These are phyloP conservation scores for Penicillium sp. DNA, from an alignment of 2,329 filamentous ascomycete species.

Conservation along the genomic window DNA sequence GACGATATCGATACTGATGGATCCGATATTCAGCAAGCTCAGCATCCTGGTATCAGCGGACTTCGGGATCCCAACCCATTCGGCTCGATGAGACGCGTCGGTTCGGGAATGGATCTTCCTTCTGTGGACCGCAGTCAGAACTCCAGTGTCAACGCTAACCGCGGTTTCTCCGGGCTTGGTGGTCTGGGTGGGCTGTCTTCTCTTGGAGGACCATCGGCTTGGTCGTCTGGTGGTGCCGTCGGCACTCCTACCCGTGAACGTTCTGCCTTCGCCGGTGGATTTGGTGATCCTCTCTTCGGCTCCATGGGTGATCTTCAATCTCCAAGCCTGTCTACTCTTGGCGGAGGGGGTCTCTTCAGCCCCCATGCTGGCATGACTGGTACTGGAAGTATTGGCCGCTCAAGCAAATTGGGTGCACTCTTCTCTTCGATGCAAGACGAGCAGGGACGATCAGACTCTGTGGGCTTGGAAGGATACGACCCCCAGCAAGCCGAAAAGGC, in stretches of 20 bases:
- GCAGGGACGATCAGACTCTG: conserved; percentile 62
- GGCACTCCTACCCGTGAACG: conserved; percentile 70
- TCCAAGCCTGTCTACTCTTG: conserved; percentile 42
- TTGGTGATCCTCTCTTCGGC: conserved; percentile 69
- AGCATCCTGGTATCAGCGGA: conserved; percentile 55
- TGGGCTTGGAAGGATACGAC: conserved; percentile 55
- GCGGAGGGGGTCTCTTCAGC: conserved; percentile 62
- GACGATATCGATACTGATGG: conserved; percentile 61
- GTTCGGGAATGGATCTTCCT: conserved; percentile 55
- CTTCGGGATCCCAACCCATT: conserved; percentile 59
- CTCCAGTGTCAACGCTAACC: conserved; percentile 76
- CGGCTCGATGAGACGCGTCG: conserved; percentile 57
- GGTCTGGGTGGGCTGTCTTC: conserved; percentile 55
- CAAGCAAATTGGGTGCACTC: conserved; percentile 81
- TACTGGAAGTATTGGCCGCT: conserved; percentile 69
- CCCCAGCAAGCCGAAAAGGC: conserved; percentile 32
- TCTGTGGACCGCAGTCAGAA: conserved; percentile 90
- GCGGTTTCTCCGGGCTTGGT: conserved; percentile 67
- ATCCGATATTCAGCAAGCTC: conserved; percentile 54
- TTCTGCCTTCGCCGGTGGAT: conserved; percentile 51
- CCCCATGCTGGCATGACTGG: conserved; percentile 55
- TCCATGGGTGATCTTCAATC: conserved; percentile 73
- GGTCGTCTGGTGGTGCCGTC: conserved; percentile 65
- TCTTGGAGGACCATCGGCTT: conserved; percentile 53
- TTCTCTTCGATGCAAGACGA: conserved; percentile 79